Evolutionary conservation across 257 asterid genomes (phyloP).

Genomic region (Solanum bulbocastanum): DNA sequence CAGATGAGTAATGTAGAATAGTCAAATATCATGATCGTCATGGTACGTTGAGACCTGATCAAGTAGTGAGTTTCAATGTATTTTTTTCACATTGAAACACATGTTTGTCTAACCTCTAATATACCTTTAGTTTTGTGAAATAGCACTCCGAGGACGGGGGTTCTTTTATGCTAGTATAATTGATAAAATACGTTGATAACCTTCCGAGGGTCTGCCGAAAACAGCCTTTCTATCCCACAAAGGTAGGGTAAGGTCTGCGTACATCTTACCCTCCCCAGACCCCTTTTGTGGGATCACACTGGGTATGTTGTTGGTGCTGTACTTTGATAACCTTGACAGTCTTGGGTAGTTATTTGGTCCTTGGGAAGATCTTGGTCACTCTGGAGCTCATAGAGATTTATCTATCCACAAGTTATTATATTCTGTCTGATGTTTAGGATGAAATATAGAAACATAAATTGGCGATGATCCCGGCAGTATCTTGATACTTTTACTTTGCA

Average conservation of each 20-base stretch:
- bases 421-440: neutral
- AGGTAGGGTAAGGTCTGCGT: neutral
- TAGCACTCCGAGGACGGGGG: neutral
- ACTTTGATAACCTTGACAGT: neutral
- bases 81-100: neutral
- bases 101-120: neutral
- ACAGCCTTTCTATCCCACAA: neutral
- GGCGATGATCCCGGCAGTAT: neutral
- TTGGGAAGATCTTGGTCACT: neutral
- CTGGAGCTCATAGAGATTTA: neutral
- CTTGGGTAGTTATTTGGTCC: neutral
- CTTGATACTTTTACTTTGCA: neutral
- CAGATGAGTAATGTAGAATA: neutral
- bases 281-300: neutral
- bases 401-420: neutral
- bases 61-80: neutral
- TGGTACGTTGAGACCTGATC: neutral
- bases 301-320: neutral
- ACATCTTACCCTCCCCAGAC: neutral
- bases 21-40: neutral
- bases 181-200: neutral
- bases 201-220: neutral
- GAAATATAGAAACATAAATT: neutral
- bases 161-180: neutral
- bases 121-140: neutral